Evolutionary conservation across 352 stramenopile genomes (phyloP).

Genomic region (Phytophthora cryptogea): DNA sequence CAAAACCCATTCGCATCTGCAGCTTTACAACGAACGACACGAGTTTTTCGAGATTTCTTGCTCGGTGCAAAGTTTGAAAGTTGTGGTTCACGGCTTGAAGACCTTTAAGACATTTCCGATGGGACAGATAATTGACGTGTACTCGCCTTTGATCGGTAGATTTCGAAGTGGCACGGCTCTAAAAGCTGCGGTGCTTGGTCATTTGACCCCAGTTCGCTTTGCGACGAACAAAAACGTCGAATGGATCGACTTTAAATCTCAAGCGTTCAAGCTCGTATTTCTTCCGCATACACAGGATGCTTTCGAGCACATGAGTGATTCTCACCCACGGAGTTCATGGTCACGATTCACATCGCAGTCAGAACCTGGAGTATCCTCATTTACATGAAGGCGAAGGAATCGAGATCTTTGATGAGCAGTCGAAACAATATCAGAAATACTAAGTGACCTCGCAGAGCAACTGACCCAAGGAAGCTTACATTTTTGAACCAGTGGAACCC

Average conservation of each 20-base stretch:
- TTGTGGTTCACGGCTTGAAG: conserved; percentile 54
- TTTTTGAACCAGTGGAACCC: conserved; percentile 22
- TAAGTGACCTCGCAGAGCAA: conserved; percentile 22
- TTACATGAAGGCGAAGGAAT: conserved; percentile 31
- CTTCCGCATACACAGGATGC: conserved; percentile 1
- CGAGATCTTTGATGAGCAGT: conserved; percentile 33
- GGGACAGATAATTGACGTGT: conserved; percentile 55
- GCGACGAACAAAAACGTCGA: conserved; percentile 30
- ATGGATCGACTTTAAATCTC: conserved; percentile 56
- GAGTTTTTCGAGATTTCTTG: conserved; percentile 57
- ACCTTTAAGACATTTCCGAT: conserved; percentile 50
- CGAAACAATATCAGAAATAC: conserved; percentile 38
- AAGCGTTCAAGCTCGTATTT: conserved; percentile 69
- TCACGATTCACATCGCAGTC: conserved; percentile 7
- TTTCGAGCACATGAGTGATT: neutral
- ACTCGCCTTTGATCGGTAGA: conserved; percentile 50
- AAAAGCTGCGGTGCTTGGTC: conserved; percentile 44
- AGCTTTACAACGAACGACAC: conserved; percentile 56
- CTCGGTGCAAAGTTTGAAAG: conserved; percentile 49
- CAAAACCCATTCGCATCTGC: conserved; percentile 38
- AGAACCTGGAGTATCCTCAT: conserved; percentile 12
- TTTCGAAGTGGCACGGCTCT: conserved; percentile 46
- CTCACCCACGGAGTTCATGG: conserved; percentile 9
- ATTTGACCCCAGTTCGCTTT: conserved; percentile 49
- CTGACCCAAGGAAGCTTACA: conserved; percentile 27